Evolutionary conservation across 192 early-diverging fungal species (phyloP).

Genomic region (Podila epicladia): DNA sequence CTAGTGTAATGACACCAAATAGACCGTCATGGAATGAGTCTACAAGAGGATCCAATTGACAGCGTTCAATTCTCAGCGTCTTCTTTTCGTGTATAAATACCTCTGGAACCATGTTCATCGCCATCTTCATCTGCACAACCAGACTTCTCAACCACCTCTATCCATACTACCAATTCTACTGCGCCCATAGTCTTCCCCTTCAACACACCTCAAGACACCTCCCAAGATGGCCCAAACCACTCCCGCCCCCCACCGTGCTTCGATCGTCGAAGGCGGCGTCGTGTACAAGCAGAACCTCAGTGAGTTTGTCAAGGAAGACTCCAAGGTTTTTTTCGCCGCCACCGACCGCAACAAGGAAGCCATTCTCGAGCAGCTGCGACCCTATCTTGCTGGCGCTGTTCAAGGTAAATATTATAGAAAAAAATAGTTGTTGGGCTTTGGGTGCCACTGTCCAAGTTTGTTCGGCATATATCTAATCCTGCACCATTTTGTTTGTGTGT

Average conservation of each 20-base stretch:
- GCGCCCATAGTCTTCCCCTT: background rate
- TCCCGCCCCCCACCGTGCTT: background rate
- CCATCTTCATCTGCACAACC: background rate
- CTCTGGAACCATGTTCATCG: too few relatives aligned
- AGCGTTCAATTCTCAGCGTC: too few relatives aligned
- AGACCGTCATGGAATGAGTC: too few relatives aligned
- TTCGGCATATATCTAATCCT: background rate
- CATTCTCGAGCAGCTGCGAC: conserved; percentile 13
- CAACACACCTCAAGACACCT: background rate
- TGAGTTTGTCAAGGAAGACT: background rate
- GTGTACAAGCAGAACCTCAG: background rate
- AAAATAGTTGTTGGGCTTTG: too few relatives aligned
- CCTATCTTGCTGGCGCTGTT: background rate
- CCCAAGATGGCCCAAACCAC: background rate
- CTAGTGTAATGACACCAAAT: too few relatives aligned
- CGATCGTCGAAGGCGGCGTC: conserved; percentile 4
- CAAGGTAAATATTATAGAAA: background rate
- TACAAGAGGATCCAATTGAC: too few relatives aligned
- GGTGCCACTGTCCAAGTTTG: background rate
- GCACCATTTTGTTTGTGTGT: too few relatives aligned
- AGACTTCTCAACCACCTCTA: background rate
- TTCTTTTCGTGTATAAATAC: too few relatives aligned
- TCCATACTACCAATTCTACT: background rate
- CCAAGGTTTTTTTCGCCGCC: conserved; percentile 15
- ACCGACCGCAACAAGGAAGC: conserved; percentile 28